Conservation (phyloP, 345 rosid species). For the Microcos paniculata region DNA sequence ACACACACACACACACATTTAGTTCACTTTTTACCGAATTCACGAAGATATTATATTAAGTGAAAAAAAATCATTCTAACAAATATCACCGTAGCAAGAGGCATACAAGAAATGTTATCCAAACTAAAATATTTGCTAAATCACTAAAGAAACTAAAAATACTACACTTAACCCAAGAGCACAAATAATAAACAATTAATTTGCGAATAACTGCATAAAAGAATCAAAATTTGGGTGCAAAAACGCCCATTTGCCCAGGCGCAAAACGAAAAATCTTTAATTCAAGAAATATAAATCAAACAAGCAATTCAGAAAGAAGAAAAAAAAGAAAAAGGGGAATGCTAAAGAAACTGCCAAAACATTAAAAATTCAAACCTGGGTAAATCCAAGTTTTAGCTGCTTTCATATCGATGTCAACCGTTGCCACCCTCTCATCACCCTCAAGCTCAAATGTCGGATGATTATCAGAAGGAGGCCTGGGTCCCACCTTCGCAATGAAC, state of each 20-base stretch:
- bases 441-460: conserved; percentile 20
- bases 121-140: no score
- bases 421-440: conserved; percentile 26
- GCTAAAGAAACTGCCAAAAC: not conserved
- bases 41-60: no score
- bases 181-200: not conserved
- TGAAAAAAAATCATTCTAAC: no score
- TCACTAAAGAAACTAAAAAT: not conserved
- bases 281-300: not conserved
- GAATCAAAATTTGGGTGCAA: not conserved
- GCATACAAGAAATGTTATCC: no score
- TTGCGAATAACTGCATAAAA: not conserved
- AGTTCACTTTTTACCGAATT: no score
- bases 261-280: not conserved
- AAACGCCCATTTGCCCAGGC: not conserved
- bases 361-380: conserved; percentile 54
- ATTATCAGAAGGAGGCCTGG: conserved; percentile 12
- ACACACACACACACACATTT: no score
- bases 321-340: no score
- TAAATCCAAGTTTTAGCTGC: conserved; percentile 88
- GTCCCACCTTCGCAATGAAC: conserved; percentile 41
- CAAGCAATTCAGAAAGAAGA: not conserved
- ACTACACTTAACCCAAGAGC: no score
- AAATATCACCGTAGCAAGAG: no score
- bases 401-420: conserved; percentile 58